phyloP scores from a whole-genome alignment of 1,139 yeast genomes.

The Saccharomyces hybrid region DNA sequence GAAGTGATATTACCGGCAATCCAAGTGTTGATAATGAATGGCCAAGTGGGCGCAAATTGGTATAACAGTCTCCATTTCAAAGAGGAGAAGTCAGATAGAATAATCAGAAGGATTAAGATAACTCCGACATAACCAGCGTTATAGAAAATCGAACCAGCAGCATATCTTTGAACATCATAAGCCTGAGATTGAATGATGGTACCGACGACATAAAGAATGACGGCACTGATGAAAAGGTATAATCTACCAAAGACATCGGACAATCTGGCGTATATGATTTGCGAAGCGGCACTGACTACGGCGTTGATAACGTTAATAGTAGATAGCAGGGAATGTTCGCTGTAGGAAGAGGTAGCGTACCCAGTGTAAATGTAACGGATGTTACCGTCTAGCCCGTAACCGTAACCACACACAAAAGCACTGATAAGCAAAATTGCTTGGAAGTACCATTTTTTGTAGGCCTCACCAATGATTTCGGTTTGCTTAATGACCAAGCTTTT shows the following conservation, averaged over 20 bases:
- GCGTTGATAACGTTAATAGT: conserved; percentile 57
- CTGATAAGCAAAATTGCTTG: conserved; percentile 33
- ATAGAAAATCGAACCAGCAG: conserved; percentile 68
- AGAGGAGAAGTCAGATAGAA: conserved; percentile 58
- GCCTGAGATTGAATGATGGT: conserved; percentile 67
- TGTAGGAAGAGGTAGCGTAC: conserved; percentile 51
- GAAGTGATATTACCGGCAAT: conserved; percentile 51
- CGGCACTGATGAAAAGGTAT: conserved; percentile 45
- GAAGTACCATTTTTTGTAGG: conserved; percentile 21
- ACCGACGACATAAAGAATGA: conserved; percentile 59
- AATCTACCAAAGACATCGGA: conserved; percentile 67
- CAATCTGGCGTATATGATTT: conserved; percentile 60
- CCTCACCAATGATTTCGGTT: conserved; percentile 18
- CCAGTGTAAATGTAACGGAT: conserved; percentile 45
- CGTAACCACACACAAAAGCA: conserved; percentile 55
- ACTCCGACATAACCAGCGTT: conserved; percentile 66
- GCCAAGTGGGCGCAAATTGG: conserved; percentile 58
- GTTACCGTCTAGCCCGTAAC: conserved; percentile 58
- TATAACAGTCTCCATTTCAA: conserved; percentile 63
- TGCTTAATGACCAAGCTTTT: conserved; percentile 12
- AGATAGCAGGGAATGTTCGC: conserved; percentile 52
- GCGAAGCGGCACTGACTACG: conserved; percentile 66
- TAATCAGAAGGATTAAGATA: conserved; percentile 46
- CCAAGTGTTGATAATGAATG: conserved; percentile 73
- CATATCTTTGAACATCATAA: conserved; percentile 53